Evolutionary conservation across 306 rosid genomes (phyloP), one percentile per base, ranked within the genome.

Genomic region (Amphicarpaea edgeworthii): DNA sequence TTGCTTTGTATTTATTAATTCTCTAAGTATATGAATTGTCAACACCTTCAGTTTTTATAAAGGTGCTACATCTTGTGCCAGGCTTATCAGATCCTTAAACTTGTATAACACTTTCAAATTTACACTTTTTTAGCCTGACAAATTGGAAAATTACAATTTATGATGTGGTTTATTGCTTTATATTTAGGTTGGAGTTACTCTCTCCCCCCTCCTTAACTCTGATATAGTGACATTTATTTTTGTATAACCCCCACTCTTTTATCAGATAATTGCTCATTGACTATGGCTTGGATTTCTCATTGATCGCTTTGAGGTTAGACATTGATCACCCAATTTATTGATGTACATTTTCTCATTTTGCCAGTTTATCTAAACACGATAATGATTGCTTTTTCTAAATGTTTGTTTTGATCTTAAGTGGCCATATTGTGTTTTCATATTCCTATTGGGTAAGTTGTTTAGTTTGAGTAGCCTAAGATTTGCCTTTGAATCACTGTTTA

Each of bases 221-320:
- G n/a, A n/a, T n/a, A n/a, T n/a, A n/a, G n/a, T n/a, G n/a, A n/a
- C n/a, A n/a, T n/a, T n/a, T n/a, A n/a, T n/a, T n/a, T n/a, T n/a
- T n/a, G n/a, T n/a, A n/a, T n/a, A n/a, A n/a, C n/a, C n/a, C n/a
- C n/a, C n/a, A n/a, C n/a, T n/a, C n/a, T n/a, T n/a, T n/a, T n/a
- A 90, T 77, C 97, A 95, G 83, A 90, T 95, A 84, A 83, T 95
- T 83, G 97, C 97, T 81, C 97, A 95, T 84, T 88, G 97, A 68
- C 78, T 95, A 50, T 90, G 97, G 97, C 97, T 95, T 85, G 99
- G 99, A 77, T 95, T 95, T 83, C 90, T 92, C 64, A 95, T 95
- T 75, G 99, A 92, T 72, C 97, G 99, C 26, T 95, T 95, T 87
- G 97, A 95, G 99, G 99, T 92, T 81, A 84, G 92, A 59, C 79